A percentile compares a stretch with the other conserved stretches of the same genome.
Conservation (phyloP, 2,329 filamentous ascomycete species). For the Cytospora schulzeri region DNA sequence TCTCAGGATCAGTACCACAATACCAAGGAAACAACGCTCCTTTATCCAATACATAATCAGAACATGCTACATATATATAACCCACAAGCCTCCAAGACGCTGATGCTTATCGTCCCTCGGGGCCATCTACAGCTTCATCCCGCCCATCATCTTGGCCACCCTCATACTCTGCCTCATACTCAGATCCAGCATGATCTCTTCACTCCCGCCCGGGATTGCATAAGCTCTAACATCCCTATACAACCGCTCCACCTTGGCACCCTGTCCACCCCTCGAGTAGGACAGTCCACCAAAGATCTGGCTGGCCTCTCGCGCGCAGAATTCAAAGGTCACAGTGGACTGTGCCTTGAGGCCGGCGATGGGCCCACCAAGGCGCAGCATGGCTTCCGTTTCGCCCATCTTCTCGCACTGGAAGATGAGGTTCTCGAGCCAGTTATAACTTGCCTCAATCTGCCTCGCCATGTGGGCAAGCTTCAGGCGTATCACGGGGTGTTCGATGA, state of each 20-base stretch:
- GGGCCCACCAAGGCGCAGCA: conserved; percentile 91
- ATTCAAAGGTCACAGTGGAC: conserved; percentile 91
- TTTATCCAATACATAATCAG: no score
- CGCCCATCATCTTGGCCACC: conserved; percentile 79
- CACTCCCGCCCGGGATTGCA: conserved; percentile 81
- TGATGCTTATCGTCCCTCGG: background rate
- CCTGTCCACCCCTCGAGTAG: conserved; percentile 91
- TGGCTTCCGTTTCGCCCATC: conserved; percentile 94
- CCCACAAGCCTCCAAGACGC: background rate
- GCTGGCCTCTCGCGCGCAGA: conserved; percentile 92
- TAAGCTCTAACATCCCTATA: conserved; percentile 96
- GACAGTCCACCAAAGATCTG: conserved; percentile 97
- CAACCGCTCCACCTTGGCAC: conserved; percentile 89
- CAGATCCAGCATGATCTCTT: conserved; percentile 98
- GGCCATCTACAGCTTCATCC: conserved; percentile 83
- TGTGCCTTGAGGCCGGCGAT: conserved; percentile 95
- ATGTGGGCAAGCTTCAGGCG: conserved; percentile 97
- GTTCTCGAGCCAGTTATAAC: conserved; percentile 96
- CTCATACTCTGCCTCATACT: conserved; percentile 74
- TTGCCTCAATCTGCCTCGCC: conserved; percentile 95
- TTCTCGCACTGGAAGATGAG: conserved; percentile 88
- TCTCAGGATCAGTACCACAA: no score
- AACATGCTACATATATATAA: background rate
- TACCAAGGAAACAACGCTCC: no score
- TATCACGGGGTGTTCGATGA: conserved; percentile 96